Percentiles rank a stretch among this genome's conserved stretches.
Evolutionary conservation across 2,329 filamentous ascomycete species (phyloP).

Genomic region (Xylaria sp.): DNA sequence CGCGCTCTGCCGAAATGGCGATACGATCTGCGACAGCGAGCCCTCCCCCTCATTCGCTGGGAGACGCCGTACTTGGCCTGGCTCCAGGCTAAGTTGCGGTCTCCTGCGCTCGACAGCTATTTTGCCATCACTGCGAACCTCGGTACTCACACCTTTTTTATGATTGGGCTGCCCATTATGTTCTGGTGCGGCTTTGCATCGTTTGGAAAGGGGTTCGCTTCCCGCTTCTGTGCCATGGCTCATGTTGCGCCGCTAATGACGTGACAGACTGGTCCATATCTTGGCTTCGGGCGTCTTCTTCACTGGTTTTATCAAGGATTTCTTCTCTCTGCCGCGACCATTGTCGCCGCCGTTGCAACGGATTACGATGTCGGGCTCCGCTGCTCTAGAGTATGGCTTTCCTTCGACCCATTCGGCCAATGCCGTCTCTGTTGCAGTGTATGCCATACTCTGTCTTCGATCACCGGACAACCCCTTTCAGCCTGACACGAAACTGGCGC

Average conservation of each 20-base stretch:
- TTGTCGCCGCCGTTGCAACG: conserved; percentile 90
- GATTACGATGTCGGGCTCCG: conserved; percentile 97
- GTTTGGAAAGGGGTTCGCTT: conserved; percentile 84
- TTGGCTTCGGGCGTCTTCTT: conserved; percentile 83
- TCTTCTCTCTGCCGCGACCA: conserved; percentile 90
- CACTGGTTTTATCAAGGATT: conserved; percentile 93
- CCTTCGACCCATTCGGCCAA: conserved; percentile 98
- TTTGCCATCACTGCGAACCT: conserved; percentile 97
- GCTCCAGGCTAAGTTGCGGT: conserved; percentile 82
- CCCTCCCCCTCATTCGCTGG: conserved; percentile 89
- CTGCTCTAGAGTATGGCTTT: conserved; percentile 95
- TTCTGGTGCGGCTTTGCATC: conserved; percentile 95
- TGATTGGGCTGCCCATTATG: conserved; percentile 91
- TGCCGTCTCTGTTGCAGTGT: conserved; percentile 91
- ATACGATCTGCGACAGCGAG: conserved; percentile 81
- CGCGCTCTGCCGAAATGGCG: conserved; percentile 87
- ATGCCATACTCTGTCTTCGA: conserved; percentile 77
- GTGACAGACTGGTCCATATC: conserved; percentile 74
- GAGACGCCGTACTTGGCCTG: conserved; percentile 94
- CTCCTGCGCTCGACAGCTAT: conserved; percentile 90
- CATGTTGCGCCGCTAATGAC: conserved; percentile 31
- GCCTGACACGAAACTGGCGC: conserved; percentile 66
- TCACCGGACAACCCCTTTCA: conserved; percentile 71
- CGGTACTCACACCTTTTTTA: conserved; percentile 98
- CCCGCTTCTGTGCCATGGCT: conserved; percentile 20